Conservation (phyloP, 768 basidiomycete genomes). For the Paxillus ammoniavirescens region DNA sequence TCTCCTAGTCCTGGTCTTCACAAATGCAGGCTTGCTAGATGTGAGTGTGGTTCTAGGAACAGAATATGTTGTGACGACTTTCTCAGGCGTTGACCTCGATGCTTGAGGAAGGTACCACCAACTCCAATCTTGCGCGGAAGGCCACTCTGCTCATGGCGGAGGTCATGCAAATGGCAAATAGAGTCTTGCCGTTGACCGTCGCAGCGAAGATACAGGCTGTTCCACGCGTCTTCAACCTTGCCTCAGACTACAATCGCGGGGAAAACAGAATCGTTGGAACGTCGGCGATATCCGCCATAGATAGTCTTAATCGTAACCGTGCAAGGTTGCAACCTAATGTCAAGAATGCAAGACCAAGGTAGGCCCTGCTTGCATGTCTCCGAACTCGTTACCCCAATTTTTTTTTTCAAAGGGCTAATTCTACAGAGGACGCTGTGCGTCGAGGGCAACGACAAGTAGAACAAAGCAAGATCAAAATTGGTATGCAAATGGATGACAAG, state of each 20-base stretch:
- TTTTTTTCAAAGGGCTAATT: slow-evolving; percentile 56
- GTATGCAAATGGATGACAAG: slow-evolving; percentile 94
- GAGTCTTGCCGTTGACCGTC: slow-evolving; percentile 75
- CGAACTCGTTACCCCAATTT: neutral
- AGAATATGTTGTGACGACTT: slow-evolving; percentile 3
- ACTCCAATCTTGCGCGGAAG: slow-evolving; percentile 78
- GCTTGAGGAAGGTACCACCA: slow-evolving; percentile 76
- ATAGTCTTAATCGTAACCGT: slow-evolving; percentile 91
- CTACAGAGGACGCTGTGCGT: slow-evolving; percentile 80
- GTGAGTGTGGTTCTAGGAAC: slow-evolving; percentile 41
- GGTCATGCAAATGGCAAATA: slow-evolving; percentile 83
- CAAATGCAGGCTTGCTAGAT: slow-evolving; percentile 85
- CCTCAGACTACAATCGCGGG: slow-evolving; percentile 75
- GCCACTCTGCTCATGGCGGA: slow-evolving; percentile 92
- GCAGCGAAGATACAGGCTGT: slow-evolving; percentile 88
- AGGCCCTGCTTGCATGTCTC: slow-evolving; percentile 9
- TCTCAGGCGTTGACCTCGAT: slow-evolving; percentile 78
- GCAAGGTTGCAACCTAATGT: slow-evolving; percentile 61
- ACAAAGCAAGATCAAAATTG: slow-evolving; percentile 83
- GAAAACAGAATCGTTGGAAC: slow-evolving; percentile 82
- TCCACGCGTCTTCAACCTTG: slow-evolving; percentile 81
- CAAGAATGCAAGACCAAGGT: slow-evolving; percentile 68
- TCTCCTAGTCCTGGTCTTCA: slow-evolving; percentile 78
- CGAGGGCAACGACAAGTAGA: slow-evolving; percentile 90
- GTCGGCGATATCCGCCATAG: slow-evolving; percentile 81